Evolutionary conservation across 179 eudicot species (phyloP), one percentile per base, ranked within the genome.

Genomic region (Spinacia oleracea): DNA sequence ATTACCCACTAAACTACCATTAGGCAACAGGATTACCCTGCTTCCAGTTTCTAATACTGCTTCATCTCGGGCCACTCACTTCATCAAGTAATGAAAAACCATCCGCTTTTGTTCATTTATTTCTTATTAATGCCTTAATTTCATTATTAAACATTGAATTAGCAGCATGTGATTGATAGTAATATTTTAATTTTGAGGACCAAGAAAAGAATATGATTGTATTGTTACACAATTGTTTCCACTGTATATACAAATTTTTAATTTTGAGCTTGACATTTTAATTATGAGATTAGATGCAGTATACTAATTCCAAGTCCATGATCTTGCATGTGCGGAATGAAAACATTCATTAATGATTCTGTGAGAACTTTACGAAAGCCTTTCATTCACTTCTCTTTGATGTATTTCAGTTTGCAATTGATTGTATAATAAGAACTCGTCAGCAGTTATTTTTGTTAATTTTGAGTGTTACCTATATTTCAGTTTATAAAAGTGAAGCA

Each of bases 1-100:
- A 31, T 76, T 78, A 34, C 76, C 79, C 43, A 59, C 15, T 23
- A 75, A 75, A 35, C 51, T 76, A 10, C 60, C 65, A 48, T 15
- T 53, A 32, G 31, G 42, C 51, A 75, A 25, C 11, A 81, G n/a
- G 55, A 48, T 60, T 48, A 70, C 45, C 18, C 32, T 48, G 16
- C 70, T 25, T 76, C 29, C 65, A 45, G 20, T 81, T 78, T 45
- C 59, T 76, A 51, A 38, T 58, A 23, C 70, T 62, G 10, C 34
- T 72, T 72, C 77, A 9, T 63, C 53, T 46, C 85, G 60, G 53
- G 9, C 53, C 8, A 34, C 75, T 59, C 50, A 14, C 29, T 12
- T 75, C 42, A 48, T 60, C 56, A 82, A 59, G 72, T 60, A 80
- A 69, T 76, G 12, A 18, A 9, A 20, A 29, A 12, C 6, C 15